A percentile compares a stretch with the other conserved stretches of the same genome.
phyloP scores from a whole-genome alignment of 2,329 filamentous ascomycete species.

The Aspergillus luchuensis region DNA sequence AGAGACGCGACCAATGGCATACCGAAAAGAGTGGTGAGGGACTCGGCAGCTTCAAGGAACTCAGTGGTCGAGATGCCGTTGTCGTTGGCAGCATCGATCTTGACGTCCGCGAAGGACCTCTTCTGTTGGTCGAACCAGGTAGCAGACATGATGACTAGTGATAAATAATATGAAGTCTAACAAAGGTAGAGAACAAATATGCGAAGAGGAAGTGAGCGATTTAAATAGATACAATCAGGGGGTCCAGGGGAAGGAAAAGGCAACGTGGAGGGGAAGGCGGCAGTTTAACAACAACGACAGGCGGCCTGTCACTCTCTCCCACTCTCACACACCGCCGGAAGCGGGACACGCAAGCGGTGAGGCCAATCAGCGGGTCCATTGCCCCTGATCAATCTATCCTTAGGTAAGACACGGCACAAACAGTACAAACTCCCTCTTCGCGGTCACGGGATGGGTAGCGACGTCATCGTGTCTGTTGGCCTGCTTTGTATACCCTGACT shows the following conservation, averaged over 20 bases:
- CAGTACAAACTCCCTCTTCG: conserved; percentile 26
- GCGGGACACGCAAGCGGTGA: conserved; percentile 35
- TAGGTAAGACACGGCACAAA: conserved; percentile 23
- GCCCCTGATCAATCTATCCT: conserved; percentile 11
- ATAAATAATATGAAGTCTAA: neutral
- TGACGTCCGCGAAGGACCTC: conserved; percentile 80
- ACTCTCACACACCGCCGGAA: conserved; percentile 29
- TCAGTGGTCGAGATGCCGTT: conserved; percentile 77
- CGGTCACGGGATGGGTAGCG: conserved; percentile 12
- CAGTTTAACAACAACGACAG: conserved; percentile 22
- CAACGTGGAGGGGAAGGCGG: conserved; percentile 13
- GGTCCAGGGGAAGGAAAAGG: conserved; percentile 5
- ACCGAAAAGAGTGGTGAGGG: conserved; percentile 86
- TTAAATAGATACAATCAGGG: conserved; percentile 5
- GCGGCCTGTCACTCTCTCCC: conserved; percentile 21
- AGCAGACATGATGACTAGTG: conserved; percentile 32
- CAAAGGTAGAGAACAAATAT: conserved; percentile 7
- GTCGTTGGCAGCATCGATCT: conserved; percentile 70
- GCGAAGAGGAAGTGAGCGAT: conserved; percentile 9
- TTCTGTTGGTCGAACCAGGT: conserved; percentile 87
- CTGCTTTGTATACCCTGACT: neutral
- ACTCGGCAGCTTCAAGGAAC: conserved; percentile 90
- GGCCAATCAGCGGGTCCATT: conserved; percentile 21
- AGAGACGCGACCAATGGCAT: conserved; percentile 22
- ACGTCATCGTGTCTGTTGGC: conserved; percentile 34